phyloP scores from a whole-genome alignment of 345 rosid species.

The Eucalyptus dawsonii region DNA sequence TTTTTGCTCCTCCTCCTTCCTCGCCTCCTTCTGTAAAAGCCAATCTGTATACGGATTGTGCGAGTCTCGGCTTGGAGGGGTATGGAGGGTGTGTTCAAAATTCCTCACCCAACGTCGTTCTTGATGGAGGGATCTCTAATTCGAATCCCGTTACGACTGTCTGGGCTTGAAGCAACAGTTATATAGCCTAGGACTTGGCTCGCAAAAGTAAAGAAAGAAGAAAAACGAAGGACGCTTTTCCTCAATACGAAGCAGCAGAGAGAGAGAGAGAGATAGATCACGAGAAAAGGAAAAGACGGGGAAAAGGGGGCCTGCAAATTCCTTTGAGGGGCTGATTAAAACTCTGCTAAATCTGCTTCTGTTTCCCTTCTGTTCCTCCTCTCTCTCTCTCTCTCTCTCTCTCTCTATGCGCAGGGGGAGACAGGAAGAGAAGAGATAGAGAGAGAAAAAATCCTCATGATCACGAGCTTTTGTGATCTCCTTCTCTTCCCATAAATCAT shows the following conservation, averaged over 20 bases:
- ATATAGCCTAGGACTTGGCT: not conserved
- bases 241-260: not conserved
- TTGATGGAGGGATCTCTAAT: not conserved
- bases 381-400: not conserved
- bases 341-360: not conserved
- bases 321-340: conserved; percentile 23
- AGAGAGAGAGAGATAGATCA: conserved; percentile 4
- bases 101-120: not conserved
- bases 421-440: not conserved
- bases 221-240: not conserved
- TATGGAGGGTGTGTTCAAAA: not conserved
- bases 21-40: not conserved
- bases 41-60: not conserved
- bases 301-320: conserved; percentile 21
- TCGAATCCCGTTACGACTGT: not conserved
- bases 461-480: conserved; percentile 37
- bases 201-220: not conserved
- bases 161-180: not conserved
- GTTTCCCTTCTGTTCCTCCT: not conserved
- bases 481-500: conserved; percentile 16
- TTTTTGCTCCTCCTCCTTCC: not conserved
- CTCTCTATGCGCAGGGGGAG: not conserved
- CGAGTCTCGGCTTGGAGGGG: not conserved
- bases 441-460: not conserved
- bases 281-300: conserved; percentile 31